Evolutionary conservation across 305 asterid genomes (phyloP).

Genomic region (Plantago lanceolata): DNA sequence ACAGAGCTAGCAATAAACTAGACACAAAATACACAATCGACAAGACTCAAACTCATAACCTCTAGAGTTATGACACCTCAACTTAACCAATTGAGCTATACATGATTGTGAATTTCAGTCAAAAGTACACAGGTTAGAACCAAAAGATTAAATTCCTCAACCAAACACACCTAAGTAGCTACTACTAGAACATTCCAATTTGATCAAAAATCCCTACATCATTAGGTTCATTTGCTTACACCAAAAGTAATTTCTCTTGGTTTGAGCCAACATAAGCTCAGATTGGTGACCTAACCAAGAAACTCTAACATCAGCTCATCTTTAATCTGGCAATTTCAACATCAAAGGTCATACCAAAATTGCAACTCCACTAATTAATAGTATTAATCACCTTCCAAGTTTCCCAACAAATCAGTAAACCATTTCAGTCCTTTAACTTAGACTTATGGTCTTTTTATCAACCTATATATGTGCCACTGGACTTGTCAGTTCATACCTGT

Average conservation of each 20-base stretch:
- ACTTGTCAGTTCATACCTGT: slow-evolving; percentile 15
- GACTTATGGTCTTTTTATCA: slow-evolving; percentile 2
- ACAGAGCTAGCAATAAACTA: too few relatives aligned
- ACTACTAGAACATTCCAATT: slow-evolving; percentile 5
- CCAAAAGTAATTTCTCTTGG: slow-evolving; percentile 21
- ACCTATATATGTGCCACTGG: slow-evolving; percentile 19
- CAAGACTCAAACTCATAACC: too few relatives aligned
- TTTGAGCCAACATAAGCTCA: slow-evolving; percentile 22
- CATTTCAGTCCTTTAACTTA: slow-evolving; percentile 1
- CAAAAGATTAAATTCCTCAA: slow-evolving; percentile 20
- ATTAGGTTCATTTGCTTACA: slow-evolving; percentile 17
- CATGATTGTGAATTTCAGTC: too few relatives aligned
- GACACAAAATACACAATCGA: too few relatives aligned
- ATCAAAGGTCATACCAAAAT: slow-evolving; percentile 11
- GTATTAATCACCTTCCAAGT: slow-evolving; percentile 22
- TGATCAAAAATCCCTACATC: neutral
- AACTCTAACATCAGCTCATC: slow-evolving; percentile 15
- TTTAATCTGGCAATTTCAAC: slow-evolving; percentile 7
- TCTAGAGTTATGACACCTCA: too few relatives aligned
- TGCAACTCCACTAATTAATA: slow-evolving; percentile 31
- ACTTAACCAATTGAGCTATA: too few relatives aligned
- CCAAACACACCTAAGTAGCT: slow-evolving; percentile 27
- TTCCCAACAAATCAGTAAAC: slow-evolving; percentile 23
- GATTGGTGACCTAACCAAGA: slow-evolving; percentile 61
- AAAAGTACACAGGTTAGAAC: too few relatives aligned